Evolutionary conservation across 2,329 filamentous ascomycete species (phyloP).

Genomic region (Pseudonectria foliicola): DNA sequence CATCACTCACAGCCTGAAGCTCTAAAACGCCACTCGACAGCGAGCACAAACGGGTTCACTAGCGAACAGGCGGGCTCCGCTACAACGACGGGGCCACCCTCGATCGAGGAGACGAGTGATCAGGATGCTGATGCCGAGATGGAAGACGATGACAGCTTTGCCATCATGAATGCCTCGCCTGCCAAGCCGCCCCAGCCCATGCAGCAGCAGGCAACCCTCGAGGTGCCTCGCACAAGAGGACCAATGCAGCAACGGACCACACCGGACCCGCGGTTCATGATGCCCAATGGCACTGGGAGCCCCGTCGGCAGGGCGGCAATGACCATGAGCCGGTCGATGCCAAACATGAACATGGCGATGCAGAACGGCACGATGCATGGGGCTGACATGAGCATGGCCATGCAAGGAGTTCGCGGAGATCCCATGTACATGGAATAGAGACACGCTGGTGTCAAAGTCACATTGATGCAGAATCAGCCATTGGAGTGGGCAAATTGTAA

Average conservation of each 20-base stretch:
- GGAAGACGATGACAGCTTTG: conserved; percentile 52
- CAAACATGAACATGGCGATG: conserved; percentile 38
- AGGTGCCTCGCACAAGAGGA: conserved; percentile 35
- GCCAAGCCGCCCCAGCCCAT: conserved; percentile 31
- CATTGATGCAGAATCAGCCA: conserved; percentile 2
- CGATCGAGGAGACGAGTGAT: conserved; percentile 40
- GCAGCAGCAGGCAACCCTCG: conserved; percentile 35
- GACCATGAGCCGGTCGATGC: conserved; percentile 38
- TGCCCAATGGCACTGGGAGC: conserved; percentile 33
- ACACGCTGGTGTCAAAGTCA: conserved; percentile 1
- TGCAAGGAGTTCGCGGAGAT: conserved; percentile 40
- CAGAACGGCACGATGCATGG: conserved; percentile 33
- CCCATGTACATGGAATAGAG: conserved; percentile 46
- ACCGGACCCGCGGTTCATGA: conserved; percentile 34
- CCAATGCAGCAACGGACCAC: conserved; percentile 27
- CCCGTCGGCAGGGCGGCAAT: conserved; percentile 30
- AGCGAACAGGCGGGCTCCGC: conserved; percentile 29
- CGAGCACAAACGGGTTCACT: conserved; percentile 27
- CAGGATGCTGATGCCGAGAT: conserved; percentile 42
- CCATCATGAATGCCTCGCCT: conserved; percentile 39
- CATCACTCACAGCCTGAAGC: conserved; percentile 11
- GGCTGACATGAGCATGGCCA: conserved; percentile 37
- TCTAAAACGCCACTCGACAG: conserved; percentile 25
- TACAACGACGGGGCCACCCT: conserved; percentile 31
- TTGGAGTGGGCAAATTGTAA: conserved; percentile 18